phyloP scores from a whole-genome alignment of 306 rosid genomes.

The Rubus idaeus region DNA sequence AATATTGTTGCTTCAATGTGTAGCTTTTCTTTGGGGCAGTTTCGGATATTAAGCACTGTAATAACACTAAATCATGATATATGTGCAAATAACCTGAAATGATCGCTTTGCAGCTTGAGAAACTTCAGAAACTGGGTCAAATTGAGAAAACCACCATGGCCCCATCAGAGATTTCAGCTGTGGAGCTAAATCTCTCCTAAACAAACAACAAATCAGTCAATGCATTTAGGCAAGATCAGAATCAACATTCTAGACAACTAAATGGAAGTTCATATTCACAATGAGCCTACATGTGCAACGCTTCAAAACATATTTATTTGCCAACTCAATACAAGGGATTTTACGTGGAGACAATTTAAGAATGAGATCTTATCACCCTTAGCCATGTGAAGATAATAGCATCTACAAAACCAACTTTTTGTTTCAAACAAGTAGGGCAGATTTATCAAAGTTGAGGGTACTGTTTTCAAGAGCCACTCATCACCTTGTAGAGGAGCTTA shows the following conservation, averaged over 20 bases:
- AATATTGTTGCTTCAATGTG: background rate
- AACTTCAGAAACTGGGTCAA: constrained; percentile 88
- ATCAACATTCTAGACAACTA: background rate
- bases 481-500: constrained; percentile 17
- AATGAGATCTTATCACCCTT: constrained; percentile 1
- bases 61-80: background rate
- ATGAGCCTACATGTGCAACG: constrained; percentile 4
- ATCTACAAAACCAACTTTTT: background rate
- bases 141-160: constrained; percentile 99
- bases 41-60: background rate
- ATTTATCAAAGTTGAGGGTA: constrained; percentile 12
- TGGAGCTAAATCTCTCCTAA: constrained; percentile 94
- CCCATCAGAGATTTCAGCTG: constrained; percentile 94
- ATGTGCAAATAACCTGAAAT: constrained; percentile 61
- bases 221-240: constrained; percentile 7
- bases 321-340: background rate
- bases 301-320: background rate
- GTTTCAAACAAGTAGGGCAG: background rate
- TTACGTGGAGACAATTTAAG: background rate
- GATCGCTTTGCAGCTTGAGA: constrained; percentile 90
- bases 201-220: constrained; percentile 23
- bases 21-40: background rate
- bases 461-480: constrained; percentile 20
- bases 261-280: background rate
- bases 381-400: background rate